A percentile compares a stretch with the other conserved stretches of the same genome.
Evolutionary conservation across 148 eudicot genomes (phyloP).

Genomic region (Limonium bicolor): DNA sequence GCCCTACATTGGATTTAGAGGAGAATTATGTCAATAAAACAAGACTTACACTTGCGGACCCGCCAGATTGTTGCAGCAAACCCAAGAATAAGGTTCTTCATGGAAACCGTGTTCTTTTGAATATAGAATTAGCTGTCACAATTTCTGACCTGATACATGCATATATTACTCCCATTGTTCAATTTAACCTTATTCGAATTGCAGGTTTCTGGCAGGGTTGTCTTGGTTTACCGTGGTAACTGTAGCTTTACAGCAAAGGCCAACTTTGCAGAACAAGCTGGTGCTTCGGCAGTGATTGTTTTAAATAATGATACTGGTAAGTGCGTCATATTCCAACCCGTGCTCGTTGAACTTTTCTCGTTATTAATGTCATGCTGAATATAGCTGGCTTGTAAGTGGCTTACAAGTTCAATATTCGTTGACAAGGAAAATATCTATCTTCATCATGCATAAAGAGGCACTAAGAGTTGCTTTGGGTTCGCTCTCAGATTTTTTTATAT

Average conservation of each 20-base stretch:
- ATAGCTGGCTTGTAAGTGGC: too few relatives aligned
- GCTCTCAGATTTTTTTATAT: too few relatives aligned
- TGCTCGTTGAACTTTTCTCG: neutral
- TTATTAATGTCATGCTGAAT: too few relatives aligned
- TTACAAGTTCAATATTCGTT: too few relatives aligned
- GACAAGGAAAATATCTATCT: too few relatives aligned
- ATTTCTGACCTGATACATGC: too few relatives aligned
- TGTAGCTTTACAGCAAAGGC: conserved; percentile 92
- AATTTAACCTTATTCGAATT: neutral
- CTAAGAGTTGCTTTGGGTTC: too few relatives aligned
- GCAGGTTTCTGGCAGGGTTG: conserved; percentile 85
- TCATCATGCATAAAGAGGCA: too few relatives aligned
- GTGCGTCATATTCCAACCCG: neutral
- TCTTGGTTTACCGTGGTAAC: conserved; percentile 80
- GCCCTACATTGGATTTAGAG: conserved; percentile 88
- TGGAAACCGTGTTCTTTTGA: neutral
- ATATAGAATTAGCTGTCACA: too few relatives aligned
- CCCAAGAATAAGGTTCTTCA: conserved; percentile 65
- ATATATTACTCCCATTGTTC: too few relatives aligned
- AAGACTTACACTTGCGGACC: conserved; percentile 66
- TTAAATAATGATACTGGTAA: conserved; percentile 74
- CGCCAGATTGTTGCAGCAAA: conserved; percentile 83
- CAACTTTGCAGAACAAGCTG: conserved; percentile 81
- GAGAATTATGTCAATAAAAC: conserved; percentile 85
- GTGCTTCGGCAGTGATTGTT: conserved; percentile 82